A percentile compares a stretch with the other conserved stretches of the same genome.
These are phyloP conservation scores for Tulasnella sp. DNA, from an alignment of 768 basidiomycete genomes.

Conservation along the genomic window DNA sequence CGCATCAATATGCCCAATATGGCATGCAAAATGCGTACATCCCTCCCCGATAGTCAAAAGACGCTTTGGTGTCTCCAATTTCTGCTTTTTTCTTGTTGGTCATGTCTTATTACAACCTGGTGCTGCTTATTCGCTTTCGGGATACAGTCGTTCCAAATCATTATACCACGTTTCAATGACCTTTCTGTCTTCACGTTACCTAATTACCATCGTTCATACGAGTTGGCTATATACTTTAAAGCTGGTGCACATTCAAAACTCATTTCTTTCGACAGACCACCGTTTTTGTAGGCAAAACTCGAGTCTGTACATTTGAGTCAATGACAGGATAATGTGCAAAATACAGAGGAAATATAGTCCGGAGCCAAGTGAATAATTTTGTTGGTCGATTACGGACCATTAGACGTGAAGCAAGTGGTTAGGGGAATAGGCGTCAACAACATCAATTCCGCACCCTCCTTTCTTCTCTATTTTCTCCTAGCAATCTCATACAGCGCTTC, in stretches of 20 bases:
- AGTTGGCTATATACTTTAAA: too few relatives aligned
- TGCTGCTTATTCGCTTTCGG: too few relatives aligned
- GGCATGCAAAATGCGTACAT: not conserved
- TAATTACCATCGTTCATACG: too few relatives aligned
- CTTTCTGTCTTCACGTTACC: too few relatives aligned
- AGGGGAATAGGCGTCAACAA: not conserved
- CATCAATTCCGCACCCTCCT: not conserved
- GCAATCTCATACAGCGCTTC: slow-evolving; percentile 30
- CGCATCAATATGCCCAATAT: slow-evolving; percentile 1
- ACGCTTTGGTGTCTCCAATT: not conserved
- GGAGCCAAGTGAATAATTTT: not conserved
- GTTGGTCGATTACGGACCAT: not conserved
- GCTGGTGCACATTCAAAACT: too few relatives aligned
- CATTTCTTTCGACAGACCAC: too few relatives aligned
- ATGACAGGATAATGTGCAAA: not conserved
- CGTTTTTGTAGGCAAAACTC: too few relatives aligned
- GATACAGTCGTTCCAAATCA: too few relatives aligned
- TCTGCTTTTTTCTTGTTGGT: not conserved
- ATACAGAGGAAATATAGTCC: not conserved
- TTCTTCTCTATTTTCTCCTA: not conserved
- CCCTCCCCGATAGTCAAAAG: not conserved
- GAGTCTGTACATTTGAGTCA: too few relatives aligned
- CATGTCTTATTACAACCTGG: not conserved
- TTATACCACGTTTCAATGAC: too few relatives aligned
- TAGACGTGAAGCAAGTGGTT: not conserved